Base-by-base conservation (phyloP, 305 asterid species). In the Striga hermonthica region DNA sequence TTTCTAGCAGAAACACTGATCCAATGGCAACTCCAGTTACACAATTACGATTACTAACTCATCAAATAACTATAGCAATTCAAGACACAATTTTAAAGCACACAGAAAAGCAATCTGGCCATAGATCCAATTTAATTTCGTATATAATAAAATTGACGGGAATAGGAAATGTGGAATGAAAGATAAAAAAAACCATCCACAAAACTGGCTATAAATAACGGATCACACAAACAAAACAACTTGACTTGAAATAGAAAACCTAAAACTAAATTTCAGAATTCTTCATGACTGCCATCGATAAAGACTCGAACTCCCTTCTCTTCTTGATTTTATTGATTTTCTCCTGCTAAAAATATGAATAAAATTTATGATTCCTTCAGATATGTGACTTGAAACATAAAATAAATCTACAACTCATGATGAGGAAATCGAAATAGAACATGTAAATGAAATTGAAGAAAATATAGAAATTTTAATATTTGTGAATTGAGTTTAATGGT, bases 401-500 rank as follows among this genome's bases (percentile, higher is more conserved):
- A 67, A 3, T 4, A 67, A 22, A 22, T 0, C 31, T 22, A 0
- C 2, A 22, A 22, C 2, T 22, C 31, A 22, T 0, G 31, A 22
- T 22, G 31, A 22, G 31, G 31, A 22, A 22, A 22, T 22, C 12
- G 8, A 40, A 15, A 9, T 22, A 1, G 10, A 60, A 79, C 84
- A 82, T 74, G 66, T 61, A 22, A 22, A 22, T 22, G 1, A 14
- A 60, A 48, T 36, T 62, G 49, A 56, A 43, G 60, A 64, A 73
- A 52, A 61, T 73, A 63, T 67, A 7, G 58, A 37, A 10, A 22
- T 39, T 58, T 54, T 61, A 62, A 22, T 6, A 9, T 62, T 28
- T 6, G 62, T 43, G 77, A 75, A 84, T 49, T 71, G 41, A 71
- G 61, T 64, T 87, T 82, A 65, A 52, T 82, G 95, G 86, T 79